Conservation (phyloP, 768 basidiomycete species). For the Leccinum boreale region DNA sequence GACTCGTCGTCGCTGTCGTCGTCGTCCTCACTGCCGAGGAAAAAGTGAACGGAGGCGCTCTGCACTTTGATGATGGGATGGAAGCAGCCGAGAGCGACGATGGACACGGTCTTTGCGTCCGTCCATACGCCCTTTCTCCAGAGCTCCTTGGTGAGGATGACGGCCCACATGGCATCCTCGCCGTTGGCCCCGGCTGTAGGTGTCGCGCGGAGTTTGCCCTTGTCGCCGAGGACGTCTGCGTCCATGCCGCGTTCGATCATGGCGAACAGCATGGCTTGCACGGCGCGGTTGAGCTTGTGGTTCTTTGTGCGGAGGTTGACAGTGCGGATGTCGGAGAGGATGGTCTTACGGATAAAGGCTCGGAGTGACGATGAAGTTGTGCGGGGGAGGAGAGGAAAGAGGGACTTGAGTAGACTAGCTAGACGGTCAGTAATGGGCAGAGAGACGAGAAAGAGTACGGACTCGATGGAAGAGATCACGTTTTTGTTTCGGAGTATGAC, state of each 20-base stretch:
- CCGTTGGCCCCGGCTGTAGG: slow-evolving; percentile 42
- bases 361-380: slow-evolving; percentile 85
- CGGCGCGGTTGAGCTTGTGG: slow-evolving; percentile 93
- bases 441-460: slow-evolving; percentile 27
- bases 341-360: slow-evolving; percentile 85
- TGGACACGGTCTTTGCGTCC: slow-evolving; percentile 89
- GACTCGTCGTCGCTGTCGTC: slow-evolving; percentile 75
- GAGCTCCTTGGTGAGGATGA: slow-evolving; percentile 87
- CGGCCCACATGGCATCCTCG: slow-evolving; percentile 97
- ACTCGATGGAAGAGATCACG: slow-evolving; percentile 92
- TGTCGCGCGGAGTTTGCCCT: slow-evolving; percentile 63
- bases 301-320: slow-evolving; percentile 88
- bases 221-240: slow-evolving; percentile 76
- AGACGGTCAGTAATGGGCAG: slow-evolving; percentile 1
- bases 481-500: slow-evolving; percentile 93
- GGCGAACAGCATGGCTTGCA: slow-evolving; percentile 92
- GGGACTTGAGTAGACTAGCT: slow-evolving; percentile 74
- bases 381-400: slow-evolving; percentile 95
- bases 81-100: slow-evolving; percentile 87
- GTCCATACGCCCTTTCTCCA: slow-evolving; percentile 94
- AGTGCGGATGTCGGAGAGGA: slow-evolving; percentile 87
- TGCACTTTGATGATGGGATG: slow-evolving; percentile 95
- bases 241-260: slow-evolving; percentile 96
- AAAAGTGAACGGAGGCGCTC: slow-evolving; percentile 92
- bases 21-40: slow-evolving; percentile 85